Base-by-base conservation (phyloP, 2,329 filamentous ascomycete genomes). In the Hypoxylon sp. region DNA sequence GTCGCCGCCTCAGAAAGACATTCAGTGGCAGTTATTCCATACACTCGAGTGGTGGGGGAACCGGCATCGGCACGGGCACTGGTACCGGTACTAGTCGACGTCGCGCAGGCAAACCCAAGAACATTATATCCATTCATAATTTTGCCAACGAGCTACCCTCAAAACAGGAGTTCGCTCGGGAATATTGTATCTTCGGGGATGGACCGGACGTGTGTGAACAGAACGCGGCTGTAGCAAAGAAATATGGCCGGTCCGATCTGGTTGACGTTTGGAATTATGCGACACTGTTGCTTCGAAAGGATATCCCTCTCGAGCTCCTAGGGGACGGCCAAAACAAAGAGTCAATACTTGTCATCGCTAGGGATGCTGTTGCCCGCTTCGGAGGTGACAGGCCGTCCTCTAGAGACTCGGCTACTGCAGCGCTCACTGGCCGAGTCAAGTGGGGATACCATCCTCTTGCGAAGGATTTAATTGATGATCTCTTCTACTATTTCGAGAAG, bases 221-320 rank as follows among this genome's bases (percentile, higher is more conserved):
- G 74, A 99, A 99, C 78, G 93, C 94, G 7, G 81, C 82, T 1
- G 89, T 97, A 50, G 94, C 95, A 7, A 86, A 89, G 72, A 90
- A 88, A 69, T 86, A 91, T 72, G 92, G 91, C 3, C 87, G 89
- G 69, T 79, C 84, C 13, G 93, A 97, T 70, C 80, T 97, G 31
- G 91, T 92, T 27, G 89, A 93, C 72, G 88, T 97, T 6, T 99
- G 96, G 96, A 88, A 88, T 53, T 91, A 98, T 71, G 85, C 93
- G 60, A 91, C 89, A 17, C 83, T 98, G 64, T 84, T 98, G 5
- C 82, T 98, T 50, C 89, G 90, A 71, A 92, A 92, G 72, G 89
- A 93, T 48, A 90, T 94, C 29, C 92, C 92, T 1, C 82, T 95
- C 2, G 86, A 91, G 72, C 81, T 93, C 27, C 80, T 91, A 47